Conservation (phyloP, 75 land plant species). For the Ceratopteris richardii region DNA sequence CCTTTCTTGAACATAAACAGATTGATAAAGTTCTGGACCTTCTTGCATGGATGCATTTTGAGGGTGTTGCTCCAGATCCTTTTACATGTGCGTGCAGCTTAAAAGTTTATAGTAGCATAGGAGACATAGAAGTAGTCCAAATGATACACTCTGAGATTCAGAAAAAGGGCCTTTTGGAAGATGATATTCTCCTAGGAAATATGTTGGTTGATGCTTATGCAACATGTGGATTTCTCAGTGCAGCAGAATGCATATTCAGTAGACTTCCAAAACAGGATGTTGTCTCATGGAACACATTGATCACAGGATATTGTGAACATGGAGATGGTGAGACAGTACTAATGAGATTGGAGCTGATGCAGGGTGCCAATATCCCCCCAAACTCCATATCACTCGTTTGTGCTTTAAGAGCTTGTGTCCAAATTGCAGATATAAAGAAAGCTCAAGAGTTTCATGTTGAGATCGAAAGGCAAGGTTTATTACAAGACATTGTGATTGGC, state of each 20-base stretch:
- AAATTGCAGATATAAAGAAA: neutral
- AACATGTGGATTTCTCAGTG: conserved; percentile 6
- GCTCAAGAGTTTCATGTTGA: conserved; percentile 13
- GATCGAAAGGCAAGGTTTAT: conserved; percentile 5
- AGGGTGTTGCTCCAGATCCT: conserved; percentile 8
- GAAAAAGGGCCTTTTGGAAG: conserved; percentile 7
- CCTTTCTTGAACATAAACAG: conserved; percentile 6
- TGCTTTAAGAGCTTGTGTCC: conserved; percentile 10
- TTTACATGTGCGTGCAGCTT: conserved; percentile 13
- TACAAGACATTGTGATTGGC: neutral
- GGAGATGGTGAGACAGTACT: conserved; percentile 18
- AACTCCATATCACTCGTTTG: conserved; percentile 12
- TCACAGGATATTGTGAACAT: conserved; percentile 19
- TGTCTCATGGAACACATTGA: conserved; percentile 28
- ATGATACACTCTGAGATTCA: conserved; percentile 5
- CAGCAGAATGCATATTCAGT: conserved; percentile 26
- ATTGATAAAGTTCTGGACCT: conserved; percentile 3
- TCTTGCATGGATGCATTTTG: conserved; percentile 10
- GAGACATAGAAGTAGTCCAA: conserved; percentile 15
- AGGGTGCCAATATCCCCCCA: neutral
- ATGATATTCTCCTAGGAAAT: conserved; percentile 9
- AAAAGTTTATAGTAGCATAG: conserved; percentile 10
- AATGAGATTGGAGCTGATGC: conserved; percentile 14
- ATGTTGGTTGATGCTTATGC: conserved; percentile 24
- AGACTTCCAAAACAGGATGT: conserved; percentile 11